Conservation (phyloP, 2,329 filamentous ascomycete species). For the Tolypocladium tropicale region DNA sequence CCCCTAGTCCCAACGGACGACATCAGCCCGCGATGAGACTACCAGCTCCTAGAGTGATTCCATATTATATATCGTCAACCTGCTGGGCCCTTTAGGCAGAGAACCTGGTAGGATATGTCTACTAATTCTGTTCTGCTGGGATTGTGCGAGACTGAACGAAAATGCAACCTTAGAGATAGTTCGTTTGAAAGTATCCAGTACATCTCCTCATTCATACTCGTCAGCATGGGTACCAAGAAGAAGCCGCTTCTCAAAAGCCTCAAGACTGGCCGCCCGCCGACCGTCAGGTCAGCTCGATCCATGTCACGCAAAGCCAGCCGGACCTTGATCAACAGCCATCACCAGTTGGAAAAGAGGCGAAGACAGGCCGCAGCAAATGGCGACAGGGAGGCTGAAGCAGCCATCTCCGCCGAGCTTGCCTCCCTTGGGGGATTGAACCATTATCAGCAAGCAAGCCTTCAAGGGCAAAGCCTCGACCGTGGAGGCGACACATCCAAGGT, state of each 20-base stretch:
- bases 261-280: conserved; percentile 44
- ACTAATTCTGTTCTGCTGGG: background rate
- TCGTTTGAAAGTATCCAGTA: background rate
- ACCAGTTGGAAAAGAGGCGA: conserved; percentile 53
- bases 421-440: conserved; percentile 49
- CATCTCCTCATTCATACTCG: background rate
- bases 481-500: conserved; percentile 58
- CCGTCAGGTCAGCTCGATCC: conserved; percentile 38
- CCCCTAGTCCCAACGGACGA: background rate
- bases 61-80: background rate
- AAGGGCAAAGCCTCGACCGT: conserved; percentile 54
- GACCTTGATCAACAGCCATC: conserved; percentile 53
- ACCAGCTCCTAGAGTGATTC: background rate
- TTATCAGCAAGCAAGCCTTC: conserved; percentile 60
- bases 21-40: background rate
- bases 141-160: background rate
- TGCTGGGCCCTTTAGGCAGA: background rate
- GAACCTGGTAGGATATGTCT: background rate
- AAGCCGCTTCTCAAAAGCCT: conserved; percentile 33
- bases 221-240: conserved; percentile 35
- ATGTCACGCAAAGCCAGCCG: conserved; percentile 57
- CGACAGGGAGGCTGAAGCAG: conserved; percentile 34
- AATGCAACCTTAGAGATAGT: background rate
- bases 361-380: conserved; percentile 44
- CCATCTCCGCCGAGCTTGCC: conserved; percentile 42